A percentile compares a stretch with the other conserved stretches of the same genome.
Conservation (phyloP, 148 eudicot genomes). For the Cornus kousa region DNA sequence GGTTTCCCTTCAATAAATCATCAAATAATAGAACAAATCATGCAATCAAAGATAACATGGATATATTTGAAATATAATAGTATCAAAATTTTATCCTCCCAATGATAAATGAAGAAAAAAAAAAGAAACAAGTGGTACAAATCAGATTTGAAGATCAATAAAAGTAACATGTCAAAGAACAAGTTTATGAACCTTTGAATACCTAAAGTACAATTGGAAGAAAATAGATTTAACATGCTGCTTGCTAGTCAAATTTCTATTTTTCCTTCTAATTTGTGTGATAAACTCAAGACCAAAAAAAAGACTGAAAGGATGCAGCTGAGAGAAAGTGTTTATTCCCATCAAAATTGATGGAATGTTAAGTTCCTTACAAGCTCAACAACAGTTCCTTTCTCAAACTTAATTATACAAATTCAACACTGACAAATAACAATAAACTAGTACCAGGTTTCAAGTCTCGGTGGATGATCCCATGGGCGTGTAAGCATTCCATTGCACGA, state of each 20-base stretch:
- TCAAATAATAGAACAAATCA: not conserved
- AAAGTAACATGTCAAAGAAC: not conserved
- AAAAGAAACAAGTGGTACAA: not conserved
- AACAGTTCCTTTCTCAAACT: not conserved
- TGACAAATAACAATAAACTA: not conserved
- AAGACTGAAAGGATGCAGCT: not conserved
- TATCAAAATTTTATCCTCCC: not conserved
- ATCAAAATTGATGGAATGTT: not conserved
- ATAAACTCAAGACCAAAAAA: not conserved
- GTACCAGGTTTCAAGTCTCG: constrained; percentile 76
- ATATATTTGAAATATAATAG: not conserved
- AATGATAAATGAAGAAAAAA: not conserved
- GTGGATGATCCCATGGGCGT: constrained; percentile 73
- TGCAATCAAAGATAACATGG: not conserved
- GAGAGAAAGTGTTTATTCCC: not conserved
- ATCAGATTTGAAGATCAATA: not conserved
- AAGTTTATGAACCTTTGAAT: not conserved
- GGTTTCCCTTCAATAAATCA: not conserved
- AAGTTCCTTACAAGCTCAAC: not conserved
- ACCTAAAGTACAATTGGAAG: not conserved
- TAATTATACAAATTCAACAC: not conserved
- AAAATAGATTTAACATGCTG: not conserved
- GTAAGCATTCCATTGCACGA: constrained; percentile 76
- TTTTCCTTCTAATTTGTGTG: not conserved
- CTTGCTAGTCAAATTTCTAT: not conserved